Evolutionary conservation across 2,329 filamentous ascomycete species (phyloP), one percentile per base, ranked within the genome.

Genomic region (Fusarium scirpi): DNA sequence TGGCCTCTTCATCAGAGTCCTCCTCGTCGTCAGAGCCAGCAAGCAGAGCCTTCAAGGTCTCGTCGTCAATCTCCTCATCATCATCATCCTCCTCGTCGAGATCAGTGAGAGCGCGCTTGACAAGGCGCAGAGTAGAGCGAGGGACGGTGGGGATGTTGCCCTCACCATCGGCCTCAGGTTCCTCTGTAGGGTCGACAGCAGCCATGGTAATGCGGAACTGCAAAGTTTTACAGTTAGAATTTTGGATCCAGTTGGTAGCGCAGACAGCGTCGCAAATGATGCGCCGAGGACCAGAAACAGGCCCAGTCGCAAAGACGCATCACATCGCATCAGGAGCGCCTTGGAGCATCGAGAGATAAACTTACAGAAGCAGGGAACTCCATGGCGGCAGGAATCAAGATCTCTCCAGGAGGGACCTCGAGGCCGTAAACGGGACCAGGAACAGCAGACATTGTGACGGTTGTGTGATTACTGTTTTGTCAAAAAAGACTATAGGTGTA

Each of bases 131-230:
- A 54, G 96, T 99, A 57, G 96, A 92, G 75, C 94, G 92, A 75
- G 91, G 88, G 67, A 90, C 82, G 62, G 83, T 81, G 75, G 88
- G 88, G 65, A 88, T 82, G 77, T 90, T 89, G 75, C 86, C 87
- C 55, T 87, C 86, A 62, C 86, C 85, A 73, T 91, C 90, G 63
- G 86, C 85, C 80, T 93, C 87, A 38, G 90, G 87, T 75, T 89
- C 86, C 76, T 92, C 92, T 77, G 89, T 94, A 62, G 96, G 96
- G 80, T 99, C 95, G 80, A 99, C 91, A 72, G 96, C 96, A 77
- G 97, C 96, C 96, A 99, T 99, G 77, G 94, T 98, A 79, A 99
- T 94, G 80, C 94, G 94, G 85, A 98, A 97, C 94, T 97, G 77
- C 29, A 43, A 57, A 65, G 56, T 70, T 73, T 69, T 57, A 51